Evolutionary conservation across 2,329 filamentous ascomycete genomes (phyloP).

Genomic region (Verticillium albo-atrum): DNA sequence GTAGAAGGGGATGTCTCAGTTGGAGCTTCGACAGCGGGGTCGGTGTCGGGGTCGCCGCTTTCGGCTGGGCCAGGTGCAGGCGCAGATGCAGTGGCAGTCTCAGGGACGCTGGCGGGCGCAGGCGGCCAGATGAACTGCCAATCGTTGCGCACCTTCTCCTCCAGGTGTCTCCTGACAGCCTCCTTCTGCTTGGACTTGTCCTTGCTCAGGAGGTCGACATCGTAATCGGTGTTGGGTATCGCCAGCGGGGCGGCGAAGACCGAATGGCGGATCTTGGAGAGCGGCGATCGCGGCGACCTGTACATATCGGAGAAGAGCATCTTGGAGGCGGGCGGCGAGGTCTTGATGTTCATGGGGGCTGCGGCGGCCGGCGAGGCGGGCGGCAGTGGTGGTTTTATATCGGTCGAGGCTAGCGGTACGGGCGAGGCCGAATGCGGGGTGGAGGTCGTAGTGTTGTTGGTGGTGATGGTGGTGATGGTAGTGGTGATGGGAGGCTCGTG

Average conservation of each 20-base stretch:
- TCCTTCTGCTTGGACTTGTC: conserved; percentile 61
- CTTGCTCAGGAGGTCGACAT: conserved; percentile 56
- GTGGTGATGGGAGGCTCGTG: neutral
- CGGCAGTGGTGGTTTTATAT: neutral
- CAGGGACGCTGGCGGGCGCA: no score
- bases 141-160: conserved; percentile 50
- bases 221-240: conserved; percentile 39
- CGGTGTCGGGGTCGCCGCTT: neutral
- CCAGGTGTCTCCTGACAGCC: conserved; percentile 52
- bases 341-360: neutral
- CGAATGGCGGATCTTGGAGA: conserved; percentile 44
- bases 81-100: neutral
- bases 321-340: conserved; percentile 18
- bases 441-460: neutral
- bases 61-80: neutral
- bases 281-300: conserved; percentile 48
- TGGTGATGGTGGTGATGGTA: neutral
- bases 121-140: conserved; percentile 58
- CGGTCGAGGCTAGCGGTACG: neutral
- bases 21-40: neutral
- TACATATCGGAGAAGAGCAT: conserved; percentile 60
- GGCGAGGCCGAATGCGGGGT: neutral
- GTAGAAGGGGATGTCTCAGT: neutral
- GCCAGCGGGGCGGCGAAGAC: conserved; percentile 16
- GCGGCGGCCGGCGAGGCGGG: neutral